A percentile compares a stretch with the other conserved stretches of the same genome.
Conservation (phyloP, 768 basidiomycete species). For the Russula lepida region DNA sequence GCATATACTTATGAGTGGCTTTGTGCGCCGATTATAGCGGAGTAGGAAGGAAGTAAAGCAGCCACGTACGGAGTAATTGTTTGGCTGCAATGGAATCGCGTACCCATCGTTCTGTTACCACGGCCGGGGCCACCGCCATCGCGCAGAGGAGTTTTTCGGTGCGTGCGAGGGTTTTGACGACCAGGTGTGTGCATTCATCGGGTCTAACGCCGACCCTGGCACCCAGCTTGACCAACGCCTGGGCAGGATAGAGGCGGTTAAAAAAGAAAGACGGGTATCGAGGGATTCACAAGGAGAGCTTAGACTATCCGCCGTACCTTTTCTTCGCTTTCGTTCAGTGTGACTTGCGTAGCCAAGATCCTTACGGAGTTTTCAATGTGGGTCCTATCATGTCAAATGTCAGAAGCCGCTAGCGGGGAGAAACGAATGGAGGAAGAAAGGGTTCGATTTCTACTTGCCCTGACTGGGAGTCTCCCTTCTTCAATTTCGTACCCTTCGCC, state of each 20-base stretch:
- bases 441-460: conserved; percentile 2
- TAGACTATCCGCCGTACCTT: conserved; percentile 45
- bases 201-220: conserved; percentile 53
- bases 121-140: conserved; percentile 49
- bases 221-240: conserved; percentile 61
- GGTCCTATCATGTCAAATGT: not conserved
- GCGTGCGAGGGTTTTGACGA: conserved; percentile 59
- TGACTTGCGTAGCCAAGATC: conserved; percentile 63
- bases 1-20: conserved; percentile 57
- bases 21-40: not conserved
- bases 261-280: not conserved
- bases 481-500: conserved; percentile 1
- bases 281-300: not conserved
- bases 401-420: not conserved
- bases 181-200: conserved; percentile 69
- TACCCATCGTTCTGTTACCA: conserved; percentile 67
- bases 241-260: not conserved
- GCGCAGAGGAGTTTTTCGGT: conserved; percentile 88
- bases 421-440: not conserved
- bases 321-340: conserved; percentile 45
- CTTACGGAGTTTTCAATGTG: conserved; percentile 29
- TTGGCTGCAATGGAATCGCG: conserved; percentile 46
- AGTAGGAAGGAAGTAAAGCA: not conserved
- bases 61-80: conserved; percentile 52
- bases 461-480: not conserved